Evolutionary conservation across 768 basidiomycete genomes (phyloP).

Genomic region (Pisolithus orientalis): DNA sequence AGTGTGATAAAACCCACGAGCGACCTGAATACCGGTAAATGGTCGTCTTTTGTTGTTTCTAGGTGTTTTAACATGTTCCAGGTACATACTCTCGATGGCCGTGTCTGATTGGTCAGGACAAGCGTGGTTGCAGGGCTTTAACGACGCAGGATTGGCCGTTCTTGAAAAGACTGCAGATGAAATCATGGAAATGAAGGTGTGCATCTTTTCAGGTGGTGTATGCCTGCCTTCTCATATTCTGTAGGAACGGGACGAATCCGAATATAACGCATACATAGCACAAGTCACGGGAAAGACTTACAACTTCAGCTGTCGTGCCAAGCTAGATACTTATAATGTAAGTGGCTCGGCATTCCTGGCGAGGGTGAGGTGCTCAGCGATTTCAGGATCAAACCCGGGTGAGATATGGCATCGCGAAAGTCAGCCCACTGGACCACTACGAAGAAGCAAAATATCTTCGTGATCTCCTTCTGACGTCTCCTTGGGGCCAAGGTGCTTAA

Average conservation of each 20-base stretch:
- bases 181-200: slow-evolving; percentile 65
- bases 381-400: slow-evolving; percentile 73
- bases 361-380: neutral
- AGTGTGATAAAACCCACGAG: slow-evolving; percentile 68
- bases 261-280: slow-evolving; percentile 54
- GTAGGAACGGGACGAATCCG: slow-evolving; percentile 54
- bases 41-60: neutral
- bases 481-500: slow-evolving; percentile 39
- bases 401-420: slow-evolving; percentile 74
- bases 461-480: slow-evolving; percentile 47
- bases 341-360: slow-evolving; percentile 19
- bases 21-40: slow-evolving; percentile 78
- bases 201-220: neutral
- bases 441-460: slow-evolving; percentile 57
- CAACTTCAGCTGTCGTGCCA: slow-evolving; percentile 83
- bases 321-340: slow-evolving; percentile 82
- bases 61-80: slow-evolving; percentile 20
- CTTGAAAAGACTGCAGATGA: slow-evolving; percentile 79
- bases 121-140: slow-evolving; percentile 92
- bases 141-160: slow-evolving; percentile 76
- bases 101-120: slow-evolving; percentile 88
- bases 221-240: neutral
- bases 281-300: slow-evolving; percentile 63
- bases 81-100: slow-evolving; percentile 79
- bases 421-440: slow-evolving; percentile 59